Percentiles rank a stretch among this genome's conserved stretches.
Evolutionary conservation across 2,329 filamentous ascomycete species (phyloP).

Genomic region (Colletotrichum phormii): DNA sequence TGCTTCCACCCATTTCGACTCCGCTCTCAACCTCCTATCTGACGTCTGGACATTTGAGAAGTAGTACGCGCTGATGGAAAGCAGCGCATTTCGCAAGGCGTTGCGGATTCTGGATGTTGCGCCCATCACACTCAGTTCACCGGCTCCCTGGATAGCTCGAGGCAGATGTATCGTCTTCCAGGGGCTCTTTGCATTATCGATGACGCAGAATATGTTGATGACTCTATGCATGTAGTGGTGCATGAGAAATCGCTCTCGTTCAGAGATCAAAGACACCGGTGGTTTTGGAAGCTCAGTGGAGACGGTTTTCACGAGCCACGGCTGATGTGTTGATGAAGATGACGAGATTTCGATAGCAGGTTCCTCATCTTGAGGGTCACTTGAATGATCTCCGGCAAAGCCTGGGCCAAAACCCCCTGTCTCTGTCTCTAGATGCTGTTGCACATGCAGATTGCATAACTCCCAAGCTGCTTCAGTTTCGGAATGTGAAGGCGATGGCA

Average conservation of each 20-base stretch:
- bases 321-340: background rate
- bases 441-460: background rate
- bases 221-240: slow-evolving; percentile 41
- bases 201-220: slow-evolving; percentile 43
- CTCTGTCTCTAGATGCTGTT: background rate
- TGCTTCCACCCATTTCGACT: slow-evolving; percentile 35
- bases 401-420: background rate
- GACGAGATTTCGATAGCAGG: background rate
- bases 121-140: slow-evolving; percentile 40
- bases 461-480: background rate
- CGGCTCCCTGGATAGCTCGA: slow-evolving; percentile 40
- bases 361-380: background rate
- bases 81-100: slow-evolving; percentile 39
- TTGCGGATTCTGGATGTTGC: slow-evolving; percentile 40
- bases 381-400: background rate
- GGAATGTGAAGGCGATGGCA: background rate
- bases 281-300: background rate
- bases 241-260: slow-evolving; percentile 41
- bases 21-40: background rate
- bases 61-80: slow-evolving; percentile 43
- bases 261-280: background rate
- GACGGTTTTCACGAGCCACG: background rate
- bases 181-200: slow-evolving; percentile 42
- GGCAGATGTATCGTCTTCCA: slow-evolving; percentile 44
- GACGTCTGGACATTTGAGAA: slow-evolving; percentile 40